Evolutionary conservation across 305 asterid species (phyloP), one percentile per base, ranked within the genome.

Genomic region (Fraxinus baroniana): DNA sequence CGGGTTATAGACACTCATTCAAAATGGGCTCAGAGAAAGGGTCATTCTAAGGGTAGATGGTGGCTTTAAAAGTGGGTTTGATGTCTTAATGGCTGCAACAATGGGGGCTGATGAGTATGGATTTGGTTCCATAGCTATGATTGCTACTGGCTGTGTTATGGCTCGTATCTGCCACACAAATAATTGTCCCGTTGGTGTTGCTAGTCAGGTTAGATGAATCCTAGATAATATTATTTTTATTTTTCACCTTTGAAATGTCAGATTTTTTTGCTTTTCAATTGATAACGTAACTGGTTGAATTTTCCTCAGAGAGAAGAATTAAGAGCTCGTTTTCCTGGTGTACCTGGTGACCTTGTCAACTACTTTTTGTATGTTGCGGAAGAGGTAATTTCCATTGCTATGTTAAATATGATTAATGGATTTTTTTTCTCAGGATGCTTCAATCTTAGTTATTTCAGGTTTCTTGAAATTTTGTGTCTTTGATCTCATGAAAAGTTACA

Each of bases 31-130:
- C 28, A 85, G 93, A 87, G 91, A 87, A 84, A 82, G 93, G 82
- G 91, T 90, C 72, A 78, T 87, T 66, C 90, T 90, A 49, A 86
- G 90, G 83, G 91, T 88, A 85, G 93, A 90, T 81, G 93, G 93
- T 74, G 91, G 91, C 73, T 88, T 90, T 80, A 88, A 88, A 84
- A 90, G 91, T 84, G 93, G 93, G 76, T 35, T 87, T 78, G 93
- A 90, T 85, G 93, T 90, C 74, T 62, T 88, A 66, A 85, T 90
- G 88, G 93, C 90, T 76, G 90, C 91, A 36, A 86, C 85, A 66
- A 86, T 90, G 89, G 93, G 93, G 39, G 93, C 91, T 79, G 91
- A 90, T 75, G 93, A 90, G 82, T 88, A 85, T 85, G 93, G 93
- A 64, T 90, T 90, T 87, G 89, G 91, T 79, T 88, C 93, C 76